phyloP scores from a whole-genome alignment of 1,139 yeast species.

The Taphrina communis region DNA sequence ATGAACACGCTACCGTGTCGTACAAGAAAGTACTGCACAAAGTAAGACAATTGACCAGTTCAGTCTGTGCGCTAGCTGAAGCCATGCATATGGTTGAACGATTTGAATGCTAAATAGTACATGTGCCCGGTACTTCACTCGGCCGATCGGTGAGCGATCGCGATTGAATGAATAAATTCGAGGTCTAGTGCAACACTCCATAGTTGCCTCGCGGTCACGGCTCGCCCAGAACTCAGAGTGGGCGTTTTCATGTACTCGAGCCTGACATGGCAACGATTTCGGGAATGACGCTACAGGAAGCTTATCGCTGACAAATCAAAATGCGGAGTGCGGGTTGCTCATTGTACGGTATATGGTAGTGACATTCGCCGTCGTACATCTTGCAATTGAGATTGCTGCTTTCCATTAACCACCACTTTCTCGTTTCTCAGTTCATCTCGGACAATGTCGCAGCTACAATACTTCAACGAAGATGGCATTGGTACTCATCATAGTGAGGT shows the following conservation, averaged over 20 bases:
- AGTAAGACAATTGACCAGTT: too few relatives aligned
- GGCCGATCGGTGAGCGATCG: too few relatives aligned
- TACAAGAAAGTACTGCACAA: too few relatives aligned
- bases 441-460: background rate
- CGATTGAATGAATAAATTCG: too few relatives aligned
- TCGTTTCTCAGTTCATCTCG: too few relatives aligned
- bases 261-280: background rate
- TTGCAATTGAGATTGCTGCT: background rate
- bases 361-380: background rate
- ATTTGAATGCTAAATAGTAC: too few relatives aligned
- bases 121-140: too few relatives aligned
- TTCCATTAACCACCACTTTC: too few relatives aligned
- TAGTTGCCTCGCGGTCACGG: too few relatives aligned
- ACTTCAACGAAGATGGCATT: background rate
- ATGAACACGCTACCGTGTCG: background rate
- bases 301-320: background rate
- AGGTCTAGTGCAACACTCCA: too few relatives aligned
- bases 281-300: background rate
- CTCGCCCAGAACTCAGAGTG: background rate
- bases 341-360: background rate
- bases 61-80: too few relatives aligned
- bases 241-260: background rate
- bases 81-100: too few relatives aligned
- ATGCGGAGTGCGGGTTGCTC: background rate
- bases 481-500: background rate